These are phyloP conservation scores for Pichia phayaonensis DNA, from an alignment of 805 yeast genomes.

Conservation along the genomic window DNA sequence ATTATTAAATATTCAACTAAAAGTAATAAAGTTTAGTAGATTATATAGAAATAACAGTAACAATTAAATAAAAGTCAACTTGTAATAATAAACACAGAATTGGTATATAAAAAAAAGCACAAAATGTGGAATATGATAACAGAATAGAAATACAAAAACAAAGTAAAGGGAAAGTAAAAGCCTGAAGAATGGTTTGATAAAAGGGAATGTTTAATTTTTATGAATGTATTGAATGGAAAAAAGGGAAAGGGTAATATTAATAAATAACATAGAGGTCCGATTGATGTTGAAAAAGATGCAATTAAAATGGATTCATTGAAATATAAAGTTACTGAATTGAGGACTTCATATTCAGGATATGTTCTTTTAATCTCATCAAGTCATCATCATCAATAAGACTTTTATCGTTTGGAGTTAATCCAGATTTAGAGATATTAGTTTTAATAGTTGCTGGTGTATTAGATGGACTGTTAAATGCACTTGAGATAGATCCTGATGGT, in stretches of 20 bases:
- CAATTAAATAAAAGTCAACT: background rate
- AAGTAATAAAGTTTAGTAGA: too few species aligned
- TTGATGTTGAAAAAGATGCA: background rate
- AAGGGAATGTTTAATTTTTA: background rate
- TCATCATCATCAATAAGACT: conserved; percentile 22
- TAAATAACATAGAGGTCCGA: too few species aligned
- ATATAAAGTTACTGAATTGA: conserved; percentile 9
- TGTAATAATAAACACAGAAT: background rate
- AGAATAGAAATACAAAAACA: background rate
- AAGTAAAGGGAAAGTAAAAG: background rate
- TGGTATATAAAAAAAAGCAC: background rate
- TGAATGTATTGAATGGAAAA: background rate
- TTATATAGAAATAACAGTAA: background rate
- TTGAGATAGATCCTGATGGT: conserved; percentile 1
- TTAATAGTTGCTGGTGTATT: background rate
- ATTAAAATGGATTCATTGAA: background rate
- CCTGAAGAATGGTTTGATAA: background rate
- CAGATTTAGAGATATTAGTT: background rate
- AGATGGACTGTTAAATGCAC: background rate
- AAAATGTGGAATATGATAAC: background rate
- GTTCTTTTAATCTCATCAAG: conserved; percentile 23
- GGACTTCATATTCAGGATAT: conserved; percentile 24
- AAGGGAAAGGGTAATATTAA: background rate
- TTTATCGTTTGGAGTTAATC: background rate
- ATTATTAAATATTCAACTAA: too few species aligned